Percentiles rank a stretch among this genome's conserved stretches.
phyloP scores from a whole-genome alignment of 2,329 filamentous ascomycete species.

The Colletotrichum falcatum region DNA sequence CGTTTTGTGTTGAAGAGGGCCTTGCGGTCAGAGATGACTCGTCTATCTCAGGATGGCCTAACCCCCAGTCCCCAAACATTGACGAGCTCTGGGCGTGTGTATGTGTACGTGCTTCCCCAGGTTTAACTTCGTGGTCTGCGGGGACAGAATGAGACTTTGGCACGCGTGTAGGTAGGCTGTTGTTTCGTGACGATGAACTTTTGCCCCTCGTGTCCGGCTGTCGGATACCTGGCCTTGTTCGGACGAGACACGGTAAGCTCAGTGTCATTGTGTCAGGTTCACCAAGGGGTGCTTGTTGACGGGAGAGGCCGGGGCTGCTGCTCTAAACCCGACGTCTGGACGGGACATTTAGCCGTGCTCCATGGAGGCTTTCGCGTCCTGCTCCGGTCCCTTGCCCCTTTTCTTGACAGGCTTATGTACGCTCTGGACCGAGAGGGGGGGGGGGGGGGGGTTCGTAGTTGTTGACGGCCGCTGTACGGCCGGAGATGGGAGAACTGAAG shows the following conservation, averaged over 20 bases:
- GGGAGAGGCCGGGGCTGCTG: not conserved
- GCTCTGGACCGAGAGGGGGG: not conserved
- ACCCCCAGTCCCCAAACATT: conserved; percentile 2
- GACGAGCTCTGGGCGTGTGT: not conserved
- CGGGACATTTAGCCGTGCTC: not conserved
- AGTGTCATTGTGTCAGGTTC: conserved; percentile 18
- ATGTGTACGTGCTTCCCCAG: not conserved
- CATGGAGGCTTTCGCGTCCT: not conserved
- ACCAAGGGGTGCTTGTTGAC: conserved; percentile 18
- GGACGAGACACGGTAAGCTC: not conserved
- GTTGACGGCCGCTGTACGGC: not conserved
- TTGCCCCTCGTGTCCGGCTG: not conserved
- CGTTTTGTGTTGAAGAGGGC: not conserved
- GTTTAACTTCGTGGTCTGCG: not conserved
- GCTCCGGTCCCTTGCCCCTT: not conserved
- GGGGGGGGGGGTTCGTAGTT: not conserved
- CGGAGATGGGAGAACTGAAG: too few relatives aligned
- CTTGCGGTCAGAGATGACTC: not conserved
- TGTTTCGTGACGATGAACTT: not conserved
- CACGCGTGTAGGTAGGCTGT: conserved; percentile 2
- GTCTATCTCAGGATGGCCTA: not conserved
- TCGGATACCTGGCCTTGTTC: not conserved
- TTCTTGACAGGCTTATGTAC: not conserved
- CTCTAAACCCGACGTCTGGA: not conserved
- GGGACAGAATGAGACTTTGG: not conserved